A percentile compares a stretch with the other conserved stretches of the same genome.
Evolutionary conservation across 768 basidiomycete species (phyloP).

Genomic region (Lyophyllum semitale): DNA sequence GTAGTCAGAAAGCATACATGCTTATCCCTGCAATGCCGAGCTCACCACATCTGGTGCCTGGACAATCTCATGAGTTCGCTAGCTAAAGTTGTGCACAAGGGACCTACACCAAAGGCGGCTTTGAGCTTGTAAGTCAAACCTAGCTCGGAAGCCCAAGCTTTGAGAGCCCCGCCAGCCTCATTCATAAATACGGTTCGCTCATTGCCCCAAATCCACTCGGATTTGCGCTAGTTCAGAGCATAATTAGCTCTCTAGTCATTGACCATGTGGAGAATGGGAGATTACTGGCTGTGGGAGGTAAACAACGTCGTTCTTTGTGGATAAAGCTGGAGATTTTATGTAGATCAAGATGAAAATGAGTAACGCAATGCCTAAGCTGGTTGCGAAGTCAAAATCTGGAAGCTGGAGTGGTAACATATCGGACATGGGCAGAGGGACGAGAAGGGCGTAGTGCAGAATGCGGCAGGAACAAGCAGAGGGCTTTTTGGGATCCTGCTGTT

Average conservation of each 20-base stretch:
- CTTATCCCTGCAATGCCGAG: neutral
- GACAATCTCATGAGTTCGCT: no score
- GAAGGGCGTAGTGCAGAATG: no score
- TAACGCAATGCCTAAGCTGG: no score
- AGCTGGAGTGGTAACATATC: no score
- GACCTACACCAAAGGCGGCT: neutral
- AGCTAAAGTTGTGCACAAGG: no score
- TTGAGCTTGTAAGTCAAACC: neutral
- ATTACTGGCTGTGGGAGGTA: neutral
- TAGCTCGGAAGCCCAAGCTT: neutral
- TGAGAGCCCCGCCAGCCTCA: neutral
- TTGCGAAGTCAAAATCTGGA: no score
- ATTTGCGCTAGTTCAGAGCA: neutral
- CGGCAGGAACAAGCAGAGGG: no score
- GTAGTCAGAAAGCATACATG: neutral
- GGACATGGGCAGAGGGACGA: no score
- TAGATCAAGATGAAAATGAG: no score
- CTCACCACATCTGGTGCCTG: slow-evolving; percentile 1
- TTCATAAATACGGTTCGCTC: neutral
- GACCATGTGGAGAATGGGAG: neutral
- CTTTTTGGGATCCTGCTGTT: no score
- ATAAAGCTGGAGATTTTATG: no score
- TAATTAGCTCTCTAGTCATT: no score
- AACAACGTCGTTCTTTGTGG: neutral
- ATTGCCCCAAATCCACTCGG: neutral